These are phyloP conservation scores for Allium cepa DNA, from an alignment of 106 monocot species.

Conservation along the genomic window DNA sequence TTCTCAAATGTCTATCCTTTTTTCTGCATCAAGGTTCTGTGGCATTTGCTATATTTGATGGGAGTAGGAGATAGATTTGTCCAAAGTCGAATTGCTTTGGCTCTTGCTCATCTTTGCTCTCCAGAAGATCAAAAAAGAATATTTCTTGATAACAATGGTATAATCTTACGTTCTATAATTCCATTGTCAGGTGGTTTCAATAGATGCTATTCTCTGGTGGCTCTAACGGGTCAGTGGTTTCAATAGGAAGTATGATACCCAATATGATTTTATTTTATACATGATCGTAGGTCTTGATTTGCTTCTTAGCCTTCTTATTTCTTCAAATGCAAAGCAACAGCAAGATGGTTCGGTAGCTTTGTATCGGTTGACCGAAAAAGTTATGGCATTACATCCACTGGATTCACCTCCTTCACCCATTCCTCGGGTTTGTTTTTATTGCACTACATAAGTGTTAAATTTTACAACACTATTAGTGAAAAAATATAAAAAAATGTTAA, in stretches of 20 bases:
- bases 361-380: slow-evolving; percentile 87
- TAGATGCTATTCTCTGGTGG: no score
- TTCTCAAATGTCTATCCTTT: background rate
- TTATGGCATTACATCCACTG: slow-evolving; percentile 68
- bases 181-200: no score
- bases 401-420: slow-evolving; percentile 96
- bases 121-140: slow-evolving; percentile 83
- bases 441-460: no score
- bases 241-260: no score
- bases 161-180: no score
- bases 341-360: slow-evolving; percentile 82
- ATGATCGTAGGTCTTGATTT: slow-evolving; percentile 71
- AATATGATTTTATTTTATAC: no score
- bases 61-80: slow-evolving; percentile 67
- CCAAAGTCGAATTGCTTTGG: slow-evolving; percentile 77
- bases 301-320: slow-evolving; percentile 78
- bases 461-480: no score
- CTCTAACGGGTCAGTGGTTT: no score
- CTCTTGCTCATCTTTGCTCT: slow-evolving; percentile 81
- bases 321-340: slow-evolving; percentile 67
- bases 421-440: slow-evolving; percentile 7
- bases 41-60: slow-evolving; percentile 91
- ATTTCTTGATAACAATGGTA: slow-evolving; percentile 94
- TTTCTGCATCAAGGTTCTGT: slow-evolving; percentile 55
- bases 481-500: no score